Percentiles rank a stretch among this genome's conserved stretches.
These are phyloP conservation scores for Somion occarium DNA, from an alignment of 1,284 basidiomycete species.

Conservation along the genomic window DNA sequence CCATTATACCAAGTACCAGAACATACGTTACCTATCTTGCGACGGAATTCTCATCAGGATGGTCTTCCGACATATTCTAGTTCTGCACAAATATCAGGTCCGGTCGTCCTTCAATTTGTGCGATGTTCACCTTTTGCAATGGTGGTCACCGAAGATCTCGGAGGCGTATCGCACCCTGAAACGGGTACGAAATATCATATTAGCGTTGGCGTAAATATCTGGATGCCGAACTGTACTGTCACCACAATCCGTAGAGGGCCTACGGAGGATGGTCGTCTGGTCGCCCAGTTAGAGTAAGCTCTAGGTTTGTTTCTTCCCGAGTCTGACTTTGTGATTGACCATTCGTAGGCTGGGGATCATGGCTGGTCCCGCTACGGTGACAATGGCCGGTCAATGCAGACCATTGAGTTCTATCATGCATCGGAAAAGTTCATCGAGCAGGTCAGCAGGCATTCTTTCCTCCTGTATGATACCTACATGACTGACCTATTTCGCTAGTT, in stretches of 20 bases:
- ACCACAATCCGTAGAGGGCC: slow-evolving; percentile 21
- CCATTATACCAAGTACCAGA: background rate
- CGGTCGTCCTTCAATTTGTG: slow-evolving; percentile 19
- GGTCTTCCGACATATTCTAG: slow-evolving; percentile 21
- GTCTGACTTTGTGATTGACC: slow-evolving; percentile 4
- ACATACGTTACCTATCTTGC: background rate
- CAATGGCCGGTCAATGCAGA: slow-evolving; percentile 16
- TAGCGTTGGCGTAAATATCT: slow-evolving; percentile 23
- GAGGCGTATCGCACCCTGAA: slow-evolving; percentile 7
- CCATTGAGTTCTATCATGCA: slow-evolving; percentile 19
- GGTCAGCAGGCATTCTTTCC: too few species aligned
- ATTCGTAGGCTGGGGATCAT: slow-evolving; percentile 14
- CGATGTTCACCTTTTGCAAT: slow-evolving; percentile 23
- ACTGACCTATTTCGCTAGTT: background rate
- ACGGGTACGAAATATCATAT: slow-evolving; percentile 18
- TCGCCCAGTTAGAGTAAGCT: slow-evolving; percentile 25
- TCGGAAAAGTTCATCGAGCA: slow-evolving; percentile 17
- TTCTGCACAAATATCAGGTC: slow-evolving; percentile 12
- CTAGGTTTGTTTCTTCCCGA: background rate
- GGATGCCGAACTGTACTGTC: slow-evolving; percentile 20
- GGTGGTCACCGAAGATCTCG: slow-evolving; percentile 14
- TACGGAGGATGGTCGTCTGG: slow-evolving; percentile 16
- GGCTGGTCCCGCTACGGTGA: slow-evolving; percentile 15
- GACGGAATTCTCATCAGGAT: slow-evolving; percentile 10
- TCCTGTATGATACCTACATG: too few species aligned